Percentiles rank a stretch among this genome's conserved stretches.
These are phyloP conservation scores for Microbotryomycetes sp. DNA, from an alignment of 1,284 basidiomycete genomes.

Conservation along the genomic window DNA sequence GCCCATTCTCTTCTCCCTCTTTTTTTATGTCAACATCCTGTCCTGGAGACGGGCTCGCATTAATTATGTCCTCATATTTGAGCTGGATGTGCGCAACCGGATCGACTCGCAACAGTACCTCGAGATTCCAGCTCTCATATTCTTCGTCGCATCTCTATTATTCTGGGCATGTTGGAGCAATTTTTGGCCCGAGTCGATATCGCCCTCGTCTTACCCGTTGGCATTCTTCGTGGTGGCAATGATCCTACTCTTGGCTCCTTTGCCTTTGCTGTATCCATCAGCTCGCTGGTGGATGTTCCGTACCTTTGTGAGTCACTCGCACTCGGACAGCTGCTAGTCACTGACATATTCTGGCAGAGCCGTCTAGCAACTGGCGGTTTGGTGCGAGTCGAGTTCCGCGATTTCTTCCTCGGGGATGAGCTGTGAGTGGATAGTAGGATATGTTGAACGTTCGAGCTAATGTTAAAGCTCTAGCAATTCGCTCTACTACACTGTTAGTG, in stretches of 20 bases:
- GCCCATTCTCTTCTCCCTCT: constrained; percentile 65
- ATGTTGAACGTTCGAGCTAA: too few relatives aligned
- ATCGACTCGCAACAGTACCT: constrained; percentile 77
- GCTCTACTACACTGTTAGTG: constrained; percentile 20
- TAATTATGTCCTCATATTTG: constrained; percentile 67
- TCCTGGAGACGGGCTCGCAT: constrained; percentile 62
- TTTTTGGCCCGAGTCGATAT: constrained; percentile 34
- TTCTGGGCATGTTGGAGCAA: constrained; percentile 28
- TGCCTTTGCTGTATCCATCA: constrained; percentile 53
- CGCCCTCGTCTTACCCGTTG: constrained; percentile 60
- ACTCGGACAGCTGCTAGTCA: not conserved
- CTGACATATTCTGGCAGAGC: not conserved
- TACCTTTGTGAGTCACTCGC: constrained; percentile 3
- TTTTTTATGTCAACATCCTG: constrained; percentile 68
- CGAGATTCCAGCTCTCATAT: constrained; percentile 45
- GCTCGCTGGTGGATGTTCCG: constrained; percentile 30
- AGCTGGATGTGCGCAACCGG: constrained; percentile 48
- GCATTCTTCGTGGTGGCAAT: constrained; percentile 66
- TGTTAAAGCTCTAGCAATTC: too few relatives aligned
- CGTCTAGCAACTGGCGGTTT: constrained; percentile 24
- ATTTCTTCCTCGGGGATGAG: constrained; percentile 31
- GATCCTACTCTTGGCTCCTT: constrained; percentile 64
- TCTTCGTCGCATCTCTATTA: constrained; percentile 23
- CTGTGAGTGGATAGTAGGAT: not conserved
- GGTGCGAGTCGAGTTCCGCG: constrained; percentile 27